Evolutionary conservation across 331 rosid genomes (phyloP), one percentile per base, ranked within the genome.

Genomic region (Pyracantha coccinea): DNA sequence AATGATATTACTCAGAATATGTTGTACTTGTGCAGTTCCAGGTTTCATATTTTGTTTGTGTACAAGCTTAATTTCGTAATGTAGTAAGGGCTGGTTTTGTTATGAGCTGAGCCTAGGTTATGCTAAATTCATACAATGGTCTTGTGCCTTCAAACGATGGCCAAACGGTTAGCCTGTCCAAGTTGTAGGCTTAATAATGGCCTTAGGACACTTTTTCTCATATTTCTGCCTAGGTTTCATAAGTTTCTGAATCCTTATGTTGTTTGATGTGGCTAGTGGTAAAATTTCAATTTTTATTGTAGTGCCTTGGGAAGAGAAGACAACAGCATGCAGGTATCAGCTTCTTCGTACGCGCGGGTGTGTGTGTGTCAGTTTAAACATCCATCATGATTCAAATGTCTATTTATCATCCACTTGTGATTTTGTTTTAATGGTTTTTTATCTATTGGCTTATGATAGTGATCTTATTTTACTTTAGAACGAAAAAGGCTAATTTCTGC

Each of bases 221-320:
- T 53, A n/a, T 4, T 54, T 24, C 8, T 71, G 35, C 9, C 8
- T 35, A 59, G 6, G 9, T 35, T 23, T 75, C 21, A 73, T 28
- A 16, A 24, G 6, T 28, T 60, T 53, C 60, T 27, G 31, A 47
- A 66, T 8, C 38, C 29, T 21, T 73, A 11, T 29, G 52, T 45
- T 67, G 64, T 59, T 66, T 66, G 63, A 55, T 72, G 44, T 64
- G 66, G 25, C 67, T 67, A 23, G 13, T 32, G 21, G 55, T 54
- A 32, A 15, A 23, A 35, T 67, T 5, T 21, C 47, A 32, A 25
- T 66, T 66, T 59, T 45, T 4, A 60, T 68, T 73, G 79, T 45
- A 79, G 79, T 67, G 72, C 64, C 31, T 79, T 79, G 71, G 65
- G 45, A 79, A 59, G 83, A 31, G 58, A 67, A 67, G 28, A 54